phyloP scores from a whole-genome alignment of 805 yeast genomes.

The Vanderwaltozyma polyspora region DNA sequence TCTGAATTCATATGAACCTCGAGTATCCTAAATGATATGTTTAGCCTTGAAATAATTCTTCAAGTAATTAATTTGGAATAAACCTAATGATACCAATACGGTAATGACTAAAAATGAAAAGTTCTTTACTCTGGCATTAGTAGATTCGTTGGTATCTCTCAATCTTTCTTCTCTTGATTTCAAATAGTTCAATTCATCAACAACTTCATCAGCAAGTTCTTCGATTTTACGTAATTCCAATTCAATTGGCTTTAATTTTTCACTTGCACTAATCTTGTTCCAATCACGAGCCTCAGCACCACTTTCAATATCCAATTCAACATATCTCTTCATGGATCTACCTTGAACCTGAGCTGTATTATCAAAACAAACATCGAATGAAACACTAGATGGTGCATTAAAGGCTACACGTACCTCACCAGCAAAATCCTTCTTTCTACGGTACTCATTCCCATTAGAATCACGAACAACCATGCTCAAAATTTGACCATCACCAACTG shows the following conservation, averaged over 20 bases:
- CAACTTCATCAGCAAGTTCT: slow-evolving; percentile 75
- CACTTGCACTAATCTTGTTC: slow-evolving; percentile 88
- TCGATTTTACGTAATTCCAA: slow-evolving; percentile 79
- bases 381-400: slow-evolving; percentile 70
- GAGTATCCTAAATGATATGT: slow-evolving; percentile 55
- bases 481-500: slow-evolving; percentile 76
- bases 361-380: slow-evolving; percentile 86
- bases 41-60: slow-evolving; percentile 85
- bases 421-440: slow-evolving; percentile 62
- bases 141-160: slow-evolving; percentile 94
- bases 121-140: slow-evolving; percentile 84
- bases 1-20: too few species aligned
- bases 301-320: slow-evolving; percentile 85
- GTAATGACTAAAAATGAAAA: slow-evolving; percentile 64
- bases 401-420: slow-evolving; percentile 70
- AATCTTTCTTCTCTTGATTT: slow-evolving; percentile 80
- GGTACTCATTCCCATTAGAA: slow-evolving; percentile 75
- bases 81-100: slow-evolving; percentile 67
- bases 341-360: slow-evolving; percentile 39
- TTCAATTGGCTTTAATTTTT: slow-evolving; percentile 87
- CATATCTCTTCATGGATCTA: slow-evolving; percentile 45
- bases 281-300: slow-evolving; percentile 98
- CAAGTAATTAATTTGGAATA: slow-evolving; percentile 86
- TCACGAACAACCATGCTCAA: slow-evolving; percentile 61
- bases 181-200: slow-evolving; percentile 69